A percentile compares a stretch with the other conserved stretches of the same genome.
Conservation (phyloP, 2,329 filamentous ascomycete genomes). For the Zymoseptoria ardabiliae region DNA sequence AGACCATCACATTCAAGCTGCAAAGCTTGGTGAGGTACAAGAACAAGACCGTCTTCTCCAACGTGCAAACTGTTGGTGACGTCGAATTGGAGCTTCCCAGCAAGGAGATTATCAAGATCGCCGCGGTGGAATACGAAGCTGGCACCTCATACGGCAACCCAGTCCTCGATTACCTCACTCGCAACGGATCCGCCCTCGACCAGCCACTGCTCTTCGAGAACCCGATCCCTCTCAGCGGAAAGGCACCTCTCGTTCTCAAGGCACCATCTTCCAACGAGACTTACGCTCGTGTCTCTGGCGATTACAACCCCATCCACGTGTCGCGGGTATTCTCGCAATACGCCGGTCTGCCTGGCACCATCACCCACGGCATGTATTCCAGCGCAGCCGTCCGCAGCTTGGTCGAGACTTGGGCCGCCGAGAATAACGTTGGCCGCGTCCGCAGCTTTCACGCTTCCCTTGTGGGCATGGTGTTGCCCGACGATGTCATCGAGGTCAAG, state of each 20-base stretch:
- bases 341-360: constrained; percentile 90
- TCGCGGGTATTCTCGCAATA: constrained; percentile 95
- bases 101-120: constrained; percentile 95
- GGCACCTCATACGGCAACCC: constrained; percentile 91
- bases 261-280: constrained; percentile 96
- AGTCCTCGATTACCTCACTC: constrained; percentile 89
- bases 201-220: constrained; percentile 97
- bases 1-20: constrained; percentile 93
- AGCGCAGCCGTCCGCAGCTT: constrained; percentile 92
- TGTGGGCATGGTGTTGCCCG: constrained; percentile 97
- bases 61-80: constrained; percentile 83
- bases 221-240: constrained; percentile 88
- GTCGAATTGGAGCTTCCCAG: constrained; percentile 90
- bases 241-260: constrained; percentile 77
- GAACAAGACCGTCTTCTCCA: constrained; percentile 86
- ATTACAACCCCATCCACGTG: constrained; percentile 98
- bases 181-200: constrained; percentile 85
- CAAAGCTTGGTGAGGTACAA: constrained; percentile 89
- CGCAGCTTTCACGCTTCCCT: constrained; percentile 94
- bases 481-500: constrained; percentile 90
- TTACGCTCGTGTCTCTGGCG: constrained; percentile 92
- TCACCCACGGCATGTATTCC: constrained; percentile 99
- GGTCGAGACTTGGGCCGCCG: constrained; percentile 97
- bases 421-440: constrained; percentile 96
- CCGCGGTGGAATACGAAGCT: constrained; percentile 92